These are phyloP conservation scores for Phytophthora europaea DNA, from an alignment of 352 stramenopile genomes.

Conservation along the genomic window DNA sequence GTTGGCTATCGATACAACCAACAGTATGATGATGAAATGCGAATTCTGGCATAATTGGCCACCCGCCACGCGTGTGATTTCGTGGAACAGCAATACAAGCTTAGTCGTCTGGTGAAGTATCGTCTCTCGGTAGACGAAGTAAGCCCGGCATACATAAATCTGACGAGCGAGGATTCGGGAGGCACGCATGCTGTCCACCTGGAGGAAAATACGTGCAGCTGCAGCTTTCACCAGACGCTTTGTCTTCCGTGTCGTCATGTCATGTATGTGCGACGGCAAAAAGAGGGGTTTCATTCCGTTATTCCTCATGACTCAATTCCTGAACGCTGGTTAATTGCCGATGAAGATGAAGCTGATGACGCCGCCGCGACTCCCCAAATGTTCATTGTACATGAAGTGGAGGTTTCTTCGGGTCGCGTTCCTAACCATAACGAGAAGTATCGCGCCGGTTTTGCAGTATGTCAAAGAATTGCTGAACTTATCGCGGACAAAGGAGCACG, in stretches of 20 bases:
- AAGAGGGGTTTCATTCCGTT: not conserved
- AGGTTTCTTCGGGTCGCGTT: not conserved
- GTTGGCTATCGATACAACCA: conserved; percentile 11
- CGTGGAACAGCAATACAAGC: conserved; percentile 7
- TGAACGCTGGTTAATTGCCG: not conserved
- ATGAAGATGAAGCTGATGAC: not conserved
- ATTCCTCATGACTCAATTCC: conserved; percentile 5
- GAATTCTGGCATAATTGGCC: not conserved
- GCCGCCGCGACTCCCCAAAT: not conserved
- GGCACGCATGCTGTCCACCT: not conserved
- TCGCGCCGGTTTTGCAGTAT: conserved; percentile 3
- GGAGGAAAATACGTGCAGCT: conserved; percentile 7
- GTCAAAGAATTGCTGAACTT: conserved; percentile 15
- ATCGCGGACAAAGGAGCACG: conserved; percentile 12
- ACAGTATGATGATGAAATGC: conserved; percentile 9
- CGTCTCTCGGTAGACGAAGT: not conserved
- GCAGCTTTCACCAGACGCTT: conserved; percentile 5
- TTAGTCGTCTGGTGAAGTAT: not conserved
- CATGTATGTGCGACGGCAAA: conserved; percentile 2
- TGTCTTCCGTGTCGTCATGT: conserved; percentile 13
- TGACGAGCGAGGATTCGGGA: no score
- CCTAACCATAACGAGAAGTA: conserved; percentile 22
- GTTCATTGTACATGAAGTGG: not conserved
- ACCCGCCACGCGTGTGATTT: conserved; percentile 18
- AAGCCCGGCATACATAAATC: not conserved